Evolutionary conservation across 306 rosid genomes (phyloP), one percentile per base, ranked within the genome.

Genomic region (Quercus parvula): DNA sequence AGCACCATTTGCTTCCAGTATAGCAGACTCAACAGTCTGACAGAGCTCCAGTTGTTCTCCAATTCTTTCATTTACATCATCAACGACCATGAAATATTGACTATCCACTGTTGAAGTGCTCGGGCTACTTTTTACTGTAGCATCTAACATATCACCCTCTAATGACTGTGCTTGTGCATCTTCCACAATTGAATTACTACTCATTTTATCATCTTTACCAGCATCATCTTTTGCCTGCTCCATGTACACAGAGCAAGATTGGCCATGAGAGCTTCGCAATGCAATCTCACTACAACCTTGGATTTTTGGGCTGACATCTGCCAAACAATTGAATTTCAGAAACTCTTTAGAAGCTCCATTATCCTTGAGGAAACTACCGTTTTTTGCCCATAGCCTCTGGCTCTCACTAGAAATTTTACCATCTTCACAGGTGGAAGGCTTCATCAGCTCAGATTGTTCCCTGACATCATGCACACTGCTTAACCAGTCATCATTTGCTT

Each of bases 371-470:
- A 80, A 80, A 76, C 74, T 35, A 18, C 19, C 75, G 33, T 62
- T 61, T 24, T 74, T 74, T 44, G 5, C 83, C 61, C 31, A 79
- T 64, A 77, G 75, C 82, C 74, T 77, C 82, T 52, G 80, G 28
- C 44, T 58, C 71, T 75, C 90, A 75, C 77, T 49, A 22, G 77
- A 86, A 71, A 56, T 51, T 74, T 33, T 77, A 79, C 70, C 80
- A 76, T 79, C 76, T 51, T 55, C 74, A 74, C 80, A 75, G 52
- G 56, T 5, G 8, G 64, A 71, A 55, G 76, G 77, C 77, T 66
- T 78, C 70, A 56, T 68, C 51, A 81, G 66, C 74, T 84, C 87
- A 76, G 73, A 83, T 83, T 75, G 87, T 70, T 68, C 83, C 68
- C 30, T 51, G 57, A 30, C 74, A 71, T 67, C 61, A 22, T 73